phyloP scores from a whole-genome alignment of 2,329 filamentous ascomycete genomes.

The Cladophialophora exuberans region DNA sequence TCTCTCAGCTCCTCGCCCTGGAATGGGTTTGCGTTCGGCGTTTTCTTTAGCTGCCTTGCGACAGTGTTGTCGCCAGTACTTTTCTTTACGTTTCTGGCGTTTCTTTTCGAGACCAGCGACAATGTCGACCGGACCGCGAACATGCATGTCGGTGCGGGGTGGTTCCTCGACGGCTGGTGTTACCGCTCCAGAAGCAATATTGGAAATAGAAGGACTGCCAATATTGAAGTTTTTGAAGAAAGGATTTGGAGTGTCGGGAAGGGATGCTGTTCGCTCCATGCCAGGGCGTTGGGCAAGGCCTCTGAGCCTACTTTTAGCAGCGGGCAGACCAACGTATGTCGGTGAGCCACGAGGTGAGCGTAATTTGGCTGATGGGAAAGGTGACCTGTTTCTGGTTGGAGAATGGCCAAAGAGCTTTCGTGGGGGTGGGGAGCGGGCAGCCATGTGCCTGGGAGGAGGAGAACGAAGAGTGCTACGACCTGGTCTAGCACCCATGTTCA shows the following conservation, averaged over 20 bases:
- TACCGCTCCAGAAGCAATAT: slow-evolving; percentile 29
- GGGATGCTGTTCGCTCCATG: slow-evolving; percentile 78
- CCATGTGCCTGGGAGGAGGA: slow-evolving; percentile 27
- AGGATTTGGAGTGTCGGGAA: slow-evolving; percentile 76
- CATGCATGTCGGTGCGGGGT: slow-evolving; percentile 61
- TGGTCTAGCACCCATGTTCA: slow-evolving; percentile 44
- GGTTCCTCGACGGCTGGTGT: slow-evolving; percentile 26
- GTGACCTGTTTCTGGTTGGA: slow-evolving; percentile 71
- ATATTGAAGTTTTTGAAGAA: slow-evolving; percentile 55
- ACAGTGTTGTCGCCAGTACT: slow-evolving; percentile 87
- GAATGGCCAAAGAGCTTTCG: slow-evolving; percentile 65
- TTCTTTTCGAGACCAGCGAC: slow-evolving; percentile 96
- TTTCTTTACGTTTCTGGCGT: slow-evolving; percentile 88
- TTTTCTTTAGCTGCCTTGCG: slow-evolving; percentile 75
- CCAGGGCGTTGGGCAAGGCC: slow-evolving; percentile 64
- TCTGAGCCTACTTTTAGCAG: slow-evolving; percentile 51
- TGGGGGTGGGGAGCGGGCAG: slow-evolving; percentile 45
- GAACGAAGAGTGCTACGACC: slow-evolving; percentile 24
- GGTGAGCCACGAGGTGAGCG: slow-evolving; percentile 53
- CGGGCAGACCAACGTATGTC: slow-evolving; percentile 38
- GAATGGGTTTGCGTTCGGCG: slow-evolving; percentile 67
- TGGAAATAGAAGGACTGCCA: slow-evolving; percentile 38
- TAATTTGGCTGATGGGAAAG: slow-evolving; percentile 62
- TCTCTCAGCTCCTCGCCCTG: slow-evolving; percentile 85
- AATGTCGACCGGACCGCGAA: slow-evolving; percentile 94